phyloP scores from a whole-genome alignment of 2,329 filamentous ascomycete species.

The Curvularia lunata region DNA sequence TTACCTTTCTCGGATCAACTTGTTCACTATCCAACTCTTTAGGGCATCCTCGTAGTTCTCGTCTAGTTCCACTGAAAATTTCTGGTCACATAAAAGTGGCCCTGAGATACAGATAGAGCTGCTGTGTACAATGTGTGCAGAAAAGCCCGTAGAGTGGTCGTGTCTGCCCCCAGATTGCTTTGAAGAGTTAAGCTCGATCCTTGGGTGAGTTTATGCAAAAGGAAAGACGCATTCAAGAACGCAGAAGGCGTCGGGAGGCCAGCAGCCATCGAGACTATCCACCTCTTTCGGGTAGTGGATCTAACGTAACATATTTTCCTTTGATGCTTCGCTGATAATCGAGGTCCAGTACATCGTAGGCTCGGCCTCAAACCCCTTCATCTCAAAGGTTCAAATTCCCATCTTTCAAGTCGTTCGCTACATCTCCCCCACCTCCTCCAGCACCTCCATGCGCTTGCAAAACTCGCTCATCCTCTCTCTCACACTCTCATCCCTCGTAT shows the following conservation, averaged over 20 bases:
- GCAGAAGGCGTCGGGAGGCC: neutral
- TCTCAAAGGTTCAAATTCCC: too few species aligned
- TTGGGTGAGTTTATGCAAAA: too few species aligned
- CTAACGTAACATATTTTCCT: too few species aligned
- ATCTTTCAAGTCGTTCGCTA: too few species aligned
- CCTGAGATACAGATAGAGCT: neutral
- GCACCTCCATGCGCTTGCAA: neutral
- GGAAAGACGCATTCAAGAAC: neutral
- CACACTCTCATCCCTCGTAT: slow-evolving; percentile 9
- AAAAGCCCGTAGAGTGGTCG: neutral
- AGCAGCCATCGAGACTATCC: neutral
- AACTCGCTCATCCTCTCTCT: slow-evolving; percentile 9
- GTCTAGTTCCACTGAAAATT: neutral
- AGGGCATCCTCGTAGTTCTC: neutral
- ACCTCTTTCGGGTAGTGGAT: neutral
- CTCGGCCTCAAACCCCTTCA: too few species aligned
- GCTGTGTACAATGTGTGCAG: neutral
- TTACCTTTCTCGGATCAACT: neutral
- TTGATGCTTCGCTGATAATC: too few species aligned
- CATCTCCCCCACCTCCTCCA: neutral
- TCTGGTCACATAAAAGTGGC: neutral
- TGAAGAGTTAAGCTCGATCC: neutral
- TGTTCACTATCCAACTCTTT: neutral
- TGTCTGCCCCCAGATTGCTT: neutral
- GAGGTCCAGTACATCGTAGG: too few species aligned